These are phyloP conservation scores for Tephrocybe sp. DNA, from an alignment of 768 basidiomycete species.

Conservation along the genomic window DNA sequence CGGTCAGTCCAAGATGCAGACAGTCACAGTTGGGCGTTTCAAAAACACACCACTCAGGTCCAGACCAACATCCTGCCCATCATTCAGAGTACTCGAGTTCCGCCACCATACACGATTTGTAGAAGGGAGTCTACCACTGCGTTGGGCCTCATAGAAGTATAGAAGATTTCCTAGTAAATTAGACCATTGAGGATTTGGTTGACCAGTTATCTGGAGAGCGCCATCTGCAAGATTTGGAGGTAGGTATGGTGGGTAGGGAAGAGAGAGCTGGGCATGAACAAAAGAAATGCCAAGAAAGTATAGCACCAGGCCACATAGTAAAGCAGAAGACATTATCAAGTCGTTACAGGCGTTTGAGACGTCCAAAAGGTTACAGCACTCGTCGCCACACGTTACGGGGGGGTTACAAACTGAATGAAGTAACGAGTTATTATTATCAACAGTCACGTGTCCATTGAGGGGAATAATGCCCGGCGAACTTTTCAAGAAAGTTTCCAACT, in stretches of 20 bases:
- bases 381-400: background rate
- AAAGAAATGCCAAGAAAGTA: constrained; percentile 17
- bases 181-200: constrained; percentile 80
- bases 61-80: constrained; percentile 71
- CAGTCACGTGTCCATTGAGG: too few species aligned
- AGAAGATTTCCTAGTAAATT: constrained; percentile 76
- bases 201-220: constrained; percentile 42
- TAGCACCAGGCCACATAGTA: constrained; percentile 20
- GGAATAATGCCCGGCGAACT: too few species aligned
- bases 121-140: constrained; percentile 71
- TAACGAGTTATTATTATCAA: too few species aligned
- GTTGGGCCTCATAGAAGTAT: constrained; percentile 91
- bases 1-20: background rate
- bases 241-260: constrained; percentile 64
- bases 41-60: constrained; percentile 63
- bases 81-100: constrained; percentile 75
- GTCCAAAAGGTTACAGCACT: constrained; percentile 1
- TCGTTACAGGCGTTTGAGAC: background rate
- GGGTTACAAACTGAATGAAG: too few species aligned
- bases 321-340: constrained; percentile 18
- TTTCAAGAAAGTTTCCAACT: too few species aligned
- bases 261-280: constrained; percentile 54
- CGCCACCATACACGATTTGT: constrained; percentile 84
- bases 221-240: constrained; percentile 64
- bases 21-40: background rate